A percentile compares a stretch with the other conserved stretches of the same genome.
Evolutionary conservation across 2,329 filamentous ascomycete genomes (phyloP).

Genomic region (Fusarium sp.): DNA sequence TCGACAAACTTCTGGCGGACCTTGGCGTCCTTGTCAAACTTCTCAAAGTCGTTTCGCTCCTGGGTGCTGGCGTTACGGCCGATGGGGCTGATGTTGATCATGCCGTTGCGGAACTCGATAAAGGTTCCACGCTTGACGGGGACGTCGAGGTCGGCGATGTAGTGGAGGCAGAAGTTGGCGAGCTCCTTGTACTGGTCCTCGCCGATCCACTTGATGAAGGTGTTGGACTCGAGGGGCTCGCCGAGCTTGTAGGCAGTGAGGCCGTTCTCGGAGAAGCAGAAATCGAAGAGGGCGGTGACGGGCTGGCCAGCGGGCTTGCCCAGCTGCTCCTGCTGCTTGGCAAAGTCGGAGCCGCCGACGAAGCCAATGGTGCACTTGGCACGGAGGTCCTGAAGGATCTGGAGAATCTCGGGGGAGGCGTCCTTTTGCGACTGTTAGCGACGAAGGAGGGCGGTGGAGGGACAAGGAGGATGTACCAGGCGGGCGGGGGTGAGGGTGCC

Average conservation of each 20-base stretch:
- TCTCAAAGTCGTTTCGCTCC: constrained; percentile 86
- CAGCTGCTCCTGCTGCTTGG: constrained; percentile 96
- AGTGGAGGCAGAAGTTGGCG: constrained; percentile 80
- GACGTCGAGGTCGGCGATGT: constrained; percentile 85
- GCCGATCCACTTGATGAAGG: constrained; percentile 92
- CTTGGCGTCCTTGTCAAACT: constrained; percentile 81
- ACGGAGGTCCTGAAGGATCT: constrained; percentile 81
- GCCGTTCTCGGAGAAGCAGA: constrained; percentile 97
- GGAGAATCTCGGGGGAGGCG: constrained; percentile 84
- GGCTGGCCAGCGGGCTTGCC: constrained; percentile 70
- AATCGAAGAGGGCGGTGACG: constrained; percentile 93
- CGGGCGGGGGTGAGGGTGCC: constrained; percentile 88
- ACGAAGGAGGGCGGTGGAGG: background rate
- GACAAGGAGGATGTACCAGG: constrained; percentile 62
- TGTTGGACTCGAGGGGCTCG: constrained; percentile 77
- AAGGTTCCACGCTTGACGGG: constrained; percentile 88
- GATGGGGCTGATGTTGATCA: constrained; percentile 87
- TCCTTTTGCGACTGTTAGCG: constrained; percentile 54
- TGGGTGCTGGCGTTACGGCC: constrained; percentile 85
- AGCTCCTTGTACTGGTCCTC: constrained; percentile 85
- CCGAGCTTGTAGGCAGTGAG: constrained; percentile 91
- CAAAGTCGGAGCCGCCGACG: constrained; percentile 91
- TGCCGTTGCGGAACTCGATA: constrained; percentile 89
- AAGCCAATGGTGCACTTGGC: constrained; percentile 90
- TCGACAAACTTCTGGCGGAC: constrained; percentile 82